phyloP scores from a whole-genome alignment of 2,329 filamentous ascomycete species.

The Achaetomium macrosporum region DNA sequence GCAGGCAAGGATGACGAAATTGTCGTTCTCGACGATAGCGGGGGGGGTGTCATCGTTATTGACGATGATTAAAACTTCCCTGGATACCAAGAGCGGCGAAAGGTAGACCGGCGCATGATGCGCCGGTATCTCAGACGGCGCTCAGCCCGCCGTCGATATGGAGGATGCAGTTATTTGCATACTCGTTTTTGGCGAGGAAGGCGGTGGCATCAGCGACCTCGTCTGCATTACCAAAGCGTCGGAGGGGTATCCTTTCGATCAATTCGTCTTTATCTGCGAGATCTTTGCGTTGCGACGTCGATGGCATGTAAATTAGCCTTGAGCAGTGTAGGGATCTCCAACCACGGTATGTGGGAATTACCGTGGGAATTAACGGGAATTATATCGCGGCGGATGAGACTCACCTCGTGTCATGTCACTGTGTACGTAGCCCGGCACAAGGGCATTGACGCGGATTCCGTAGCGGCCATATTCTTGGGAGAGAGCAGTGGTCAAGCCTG shows the following conservation, averaged over 20 bases:
- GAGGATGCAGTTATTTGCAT: constrained; percentile 80
- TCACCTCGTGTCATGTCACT: constrained; percentile 73
- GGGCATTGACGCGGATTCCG: constrained; percentile 69
- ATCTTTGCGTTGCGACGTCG: constrained; percentile 1
- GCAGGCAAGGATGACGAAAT: constrained; percentile 36
- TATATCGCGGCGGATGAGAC: constrained; percentile 21
- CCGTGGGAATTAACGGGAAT: background rate
- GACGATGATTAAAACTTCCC: constrained; percentile 47
- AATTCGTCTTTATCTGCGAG: constrained; percentile 4
- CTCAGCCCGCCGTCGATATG: constrained; percentile 83
- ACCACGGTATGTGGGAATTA: background rate
- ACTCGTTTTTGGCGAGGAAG: constrained; percentile 71
- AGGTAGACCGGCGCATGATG: background rate
- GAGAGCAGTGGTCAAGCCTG: constrained; percentile 63
- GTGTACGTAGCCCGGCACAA: constrained; percentile 77
- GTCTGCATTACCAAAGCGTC: constrained; percentile 58
- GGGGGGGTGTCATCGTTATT: constrained; percentile 61
- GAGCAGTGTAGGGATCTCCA: background rate
- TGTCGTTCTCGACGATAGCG: constrained; percentile 45
- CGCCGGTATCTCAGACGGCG: constrained; percentile 43
- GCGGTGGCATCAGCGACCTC: constrained; percentile 79
- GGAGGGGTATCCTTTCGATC: constrained; percentile 50
- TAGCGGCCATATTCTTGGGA: constrained; percentile 55
- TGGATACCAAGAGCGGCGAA: background rate
- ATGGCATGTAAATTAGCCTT: constrained; percentile 9